These are phyloP conservation scores for Rhodotorula sp. DNA, from an alignment of 1,284 basidiomycete species.

Conservation along the genomic window DNA sequence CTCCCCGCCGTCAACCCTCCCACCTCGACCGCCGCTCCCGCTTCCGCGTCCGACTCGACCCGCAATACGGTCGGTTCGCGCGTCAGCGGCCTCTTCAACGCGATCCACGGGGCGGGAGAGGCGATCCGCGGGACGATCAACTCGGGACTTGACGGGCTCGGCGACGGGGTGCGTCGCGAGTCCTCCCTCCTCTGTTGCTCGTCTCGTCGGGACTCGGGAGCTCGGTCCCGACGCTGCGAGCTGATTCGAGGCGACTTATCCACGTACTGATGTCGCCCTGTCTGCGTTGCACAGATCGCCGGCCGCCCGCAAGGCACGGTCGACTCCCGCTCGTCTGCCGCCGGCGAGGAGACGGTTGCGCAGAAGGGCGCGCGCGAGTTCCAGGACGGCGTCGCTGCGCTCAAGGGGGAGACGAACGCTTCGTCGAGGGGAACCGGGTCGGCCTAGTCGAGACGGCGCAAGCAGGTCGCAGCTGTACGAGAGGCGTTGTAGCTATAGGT, in stretches of 20 bases:
- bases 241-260: neutral
- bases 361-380: constrained; percentile 24
- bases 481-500: too few species aligned
- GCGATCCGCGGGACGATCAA: constrained; percentile 34
- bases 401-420: constrained; percentile 3
- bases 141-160: constrained; percentile 14
- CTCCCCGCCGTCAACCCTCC: too few species aligned
- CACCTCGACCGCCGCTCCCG: too few species aligned
- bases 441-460: too few species aligned
- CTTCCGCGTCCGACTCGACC: too few species aligned
- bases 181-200: neutral
- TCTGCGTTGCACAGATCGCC: constrained; percentile 9
- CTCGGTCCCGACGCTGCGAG: neutral
- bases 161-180: constrained; percentile 24
- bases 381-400: constrained; percentile 11
- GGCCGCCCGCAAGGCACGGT: constrained; percentile 30
- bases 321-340: constrained; percentile 2
- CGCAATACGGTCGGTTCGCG: neutral
- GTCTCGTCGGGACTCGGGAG: neutral
- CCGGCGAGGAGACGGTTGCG: constrained; percentile 9
- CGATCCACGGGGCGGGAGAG: constrained; percentile 32
- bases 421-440: too few species aligned
- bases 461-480: too few species aligned
- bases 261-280: neutral
- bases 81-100: constrained; percentile 17